A percentile compares a stretch with the other conserved stretches of the same genome.
Conservation (phyloP, 1,284 basidiomycete species). For the Cutaneotrichosporon cavernicola region DNA sequence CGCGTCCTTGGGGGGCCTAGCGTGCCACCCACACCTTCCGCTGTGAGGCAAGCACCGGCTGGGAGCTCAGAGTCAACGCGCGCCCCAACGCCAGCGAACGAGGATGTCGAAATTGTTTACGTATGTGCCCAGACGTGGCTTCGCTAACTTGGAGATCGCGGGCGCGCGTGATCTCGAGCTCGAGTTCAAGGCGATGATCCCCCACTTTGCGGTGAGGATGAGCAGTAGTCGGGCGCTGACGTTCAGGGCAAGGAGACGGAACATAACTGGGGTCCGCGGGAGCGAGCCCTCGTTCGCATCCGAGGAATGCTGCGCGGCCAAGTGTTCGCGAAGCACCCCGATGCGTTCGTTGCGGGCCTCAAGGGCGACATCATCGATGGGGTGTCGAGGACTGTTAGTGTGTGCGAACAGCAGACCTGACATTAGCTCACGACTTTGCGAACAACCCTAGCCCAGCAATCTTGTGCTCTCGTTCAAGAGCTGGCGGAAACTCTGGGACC, state of each 20-base stretch:
- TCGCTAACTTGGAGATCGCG: constrained; percentile 63
- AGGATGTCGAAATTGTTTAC: constrained; percentile 67
- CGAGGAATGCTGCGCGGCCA: constrained; percentile 90
- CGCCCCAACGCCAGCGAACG: constrained; percentile 7
- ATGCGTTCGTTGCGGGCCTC: constrained; percentile 70
- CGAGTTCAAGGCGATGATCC: constrained; percentile 75
- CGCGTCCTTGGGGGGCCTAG: constrained; percentile 46
- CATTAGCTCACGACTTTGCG: constrained; percentile 77
- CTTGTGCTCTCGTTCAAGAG: constrained; percentile 76
- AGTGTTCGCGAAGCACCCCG: constrained; percentile 69
- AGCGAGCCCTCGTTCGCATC: constrained; percentile 73
- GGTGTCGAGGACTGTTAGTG: constrained; percentile 77
- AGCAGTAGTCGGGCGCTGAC: constrained; percentile 13
- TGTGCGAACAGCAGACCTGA: constrained; percentile 2
- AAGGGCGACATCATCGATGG: constrained; percentile 76
- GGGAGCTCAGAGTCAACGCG: not conserved
- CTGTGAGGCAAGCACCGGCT: not conserved
- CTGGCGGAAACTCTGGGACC: constrained; percentile 69
- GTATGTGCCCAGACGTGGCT: constrained; percentile 55
- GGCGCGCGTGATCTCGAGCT: constrained; percentile 79
- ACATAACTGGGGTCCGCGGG: constrained; percentile 88
- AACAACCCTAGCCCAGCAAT: constrained; percentile 82
- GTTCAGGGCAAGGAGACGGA: constrained; percentile 88
- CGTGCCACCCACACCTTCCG: constrained; percentile 14
- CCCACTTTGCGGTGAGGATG: constrained; percentile 69